Conservation (phyloP, 23 red algal genomes). For the Agarophyton chilense region DNA sequence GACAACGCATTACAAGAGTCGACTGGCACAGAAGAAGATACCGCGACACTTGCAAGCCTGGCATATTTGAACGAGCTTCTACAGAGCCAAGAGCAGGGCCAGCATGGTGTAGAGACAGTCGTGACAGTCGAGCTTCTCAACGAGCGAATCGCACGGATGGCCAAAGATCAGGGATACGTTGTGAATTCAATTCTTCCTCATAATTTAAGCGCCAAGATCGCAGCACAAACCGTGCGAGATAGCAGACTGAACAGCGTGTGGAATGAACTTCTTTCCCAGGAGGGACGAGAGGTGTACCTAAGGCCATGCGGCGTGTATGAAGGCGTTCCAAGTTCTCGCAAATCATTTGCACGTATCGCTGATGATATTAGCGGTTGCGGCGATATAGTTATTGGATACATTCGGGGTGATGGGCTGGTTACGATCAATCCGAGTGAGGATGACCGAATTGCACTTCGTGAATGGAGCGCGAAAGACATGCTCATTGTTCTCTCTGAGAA, state of each 20-base stretch:
- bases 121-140: slow-evolving; percentile 71
- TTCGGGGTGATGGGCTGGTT: slow-evolving; percentile 8
- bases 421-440: slow-evolving; percentile 37
- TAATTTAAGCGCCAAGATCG: slow-evolving; percentile 57
- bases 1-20: neutral
- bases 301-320: slow-evolving; percentile 37
- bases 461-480: slow-evolving; percentile 27
- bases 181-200: slow-evolving; percentile 68
- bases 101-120: neutral
- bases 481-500: slow-evolving; percentile 50
- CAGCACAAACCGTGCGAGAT: slow-evolving; percentile 73
- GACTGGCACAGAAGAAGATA: slow-evolving; percentile 48
- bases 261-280: slow-evolving; percentile 67
- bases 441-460: neutral
- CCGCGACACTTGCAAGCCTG: slow-evolving; percentile 50
- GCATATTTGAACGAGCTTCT: slow-evolving; percentile 66
- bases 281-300: slow-evolving; percentile 64
- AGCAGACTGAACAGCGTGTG: slow-evolving; percentile 62
- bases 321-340: neutral
- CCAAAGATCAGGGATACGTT: slow-evolving; percentile 35
- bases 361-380: neutral
- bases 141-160: slow-evolving; percentile 51
- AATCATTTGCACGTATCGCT: slow-evolving; percentile 24
- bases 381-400: slow-evolving; percentile 54
- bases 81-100: neutral